Evolutionary conservation across 225 moss, liverwort and hornwort species (phyloP).

Genomic region (Pseudisothecium myosuroides): DNA sequence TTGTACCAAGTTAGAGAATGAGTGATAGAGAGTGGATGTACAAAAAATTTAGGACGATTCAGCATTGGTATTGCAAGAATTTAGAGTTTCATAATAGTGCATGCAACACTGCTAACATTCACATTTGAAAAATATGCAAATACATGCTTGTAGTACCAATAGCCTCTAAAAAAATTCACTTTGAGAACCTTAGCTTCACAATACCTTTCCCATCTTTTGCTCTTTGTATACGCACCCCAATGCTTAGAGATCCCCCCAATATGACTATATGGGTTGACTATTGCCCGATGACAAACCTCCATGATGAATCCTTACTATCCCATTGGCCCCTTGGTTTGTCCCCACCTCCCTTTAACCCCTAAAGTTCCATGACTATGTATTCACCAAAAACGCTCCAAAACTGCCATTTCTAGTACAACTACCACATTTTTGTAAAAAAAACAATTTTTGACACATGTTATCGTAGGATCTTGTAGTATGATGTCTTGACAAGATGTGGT

Average conservation of each 20-base stretch:
- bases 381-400: too few relatives aligned
- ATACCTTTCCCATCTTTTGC: fast-evolving
- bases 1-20: fast-evolving
- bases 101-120: fast-evolving
- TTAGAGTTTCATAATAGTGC: fast-evolving
- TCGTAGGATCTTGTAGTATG: too few relatives aligned
- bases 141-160: fast-evolving
- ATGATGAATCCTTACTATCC: fast-evolving
- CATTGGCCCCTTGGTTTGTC: background rate
- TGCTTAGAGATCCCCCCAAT: fast-evolving
- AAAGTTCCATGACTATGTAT: too few relatives aligned
- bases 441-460: too few relatives aligned
- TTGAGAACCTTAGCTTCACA: fast-evolving
- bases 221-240: fast-evolving
- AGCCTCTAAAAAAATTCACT: background rate
- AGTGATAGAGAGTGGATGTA: background rate
- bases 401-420: too few relatives aligned
- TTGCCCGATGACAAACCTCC: fast-evolving
- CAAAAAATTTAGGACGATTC: fast-evolving
- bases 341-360: background rate
- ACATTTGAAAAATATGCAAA: background rate
- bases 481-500: too few relatives aligned
- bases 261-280: fast-evolving
- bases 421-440: too few relatives aligned
- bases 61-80: fast-evolving